Conservation (phyloP, 192 early-diverging fungal genomes). For the Mortierella hygrophila region DNA sequence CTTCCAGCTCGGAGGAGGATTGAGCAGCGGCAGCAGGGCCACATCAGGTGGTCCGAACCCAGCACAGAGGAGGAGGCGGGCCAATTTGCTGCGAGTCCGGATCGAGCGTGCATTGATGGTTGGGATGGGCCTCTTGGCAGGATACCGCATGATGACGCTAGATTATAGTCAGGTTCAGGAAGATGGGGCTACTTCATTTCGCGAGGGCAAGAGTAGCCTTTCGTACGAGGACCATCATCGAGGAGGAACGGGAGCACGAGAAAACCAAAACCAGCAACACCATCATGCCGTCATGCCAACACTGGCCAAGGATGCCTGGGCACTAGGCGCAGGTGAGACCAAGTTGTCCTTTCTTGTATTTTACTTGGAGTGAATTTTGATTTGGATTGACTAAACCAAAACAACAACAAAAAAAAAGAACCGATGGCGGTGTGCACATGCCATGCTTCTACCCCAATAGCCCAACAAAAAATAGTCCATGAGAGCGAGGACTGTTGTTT, state of each 20-base stretch:
- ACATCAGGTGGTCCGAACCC: not conserved
- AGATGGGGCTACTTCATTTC: not conserved
- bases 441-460: conserved; percentile 3
- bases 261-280: conserved; percentile 3
- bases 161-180: conserved; percentile 20
- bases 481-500: not conserved
- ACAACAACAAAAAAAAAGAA: not conserved
- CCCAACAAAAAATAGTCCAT: not conserved
- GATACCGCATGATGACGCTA: conserved; percentile 53
- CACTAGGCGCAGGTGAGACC: conserved; percentile 42
- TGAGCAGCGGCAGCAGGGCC: not conserved
- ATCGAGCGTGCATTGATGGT: conserved; percentile 53
- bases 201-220: not conserved
- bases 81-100: conserved; percentile 45
- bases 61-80: conserved; percentile 30
- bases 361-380: not conserved
- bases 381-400: not conserved
- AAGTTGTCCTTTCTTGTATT: not conserved
- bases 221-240: not conserved
- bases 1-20: not conserved
- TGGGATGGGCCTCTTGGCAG: conserved; percentile 43
- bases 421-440: not conserved
- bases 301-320: conserved; percentile 35
- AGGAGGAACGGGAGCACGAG: not conserved
- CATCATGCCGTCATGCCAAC: conserved; percentile 16